Percentiles rank a stretch among this genome's conserved stretches.
These are phyloP conservation scores for Botryotinia convoluta DNA, from an alignment of 2,329 filamentous ascomycete species.

Conservation along the genomic window DNA sequence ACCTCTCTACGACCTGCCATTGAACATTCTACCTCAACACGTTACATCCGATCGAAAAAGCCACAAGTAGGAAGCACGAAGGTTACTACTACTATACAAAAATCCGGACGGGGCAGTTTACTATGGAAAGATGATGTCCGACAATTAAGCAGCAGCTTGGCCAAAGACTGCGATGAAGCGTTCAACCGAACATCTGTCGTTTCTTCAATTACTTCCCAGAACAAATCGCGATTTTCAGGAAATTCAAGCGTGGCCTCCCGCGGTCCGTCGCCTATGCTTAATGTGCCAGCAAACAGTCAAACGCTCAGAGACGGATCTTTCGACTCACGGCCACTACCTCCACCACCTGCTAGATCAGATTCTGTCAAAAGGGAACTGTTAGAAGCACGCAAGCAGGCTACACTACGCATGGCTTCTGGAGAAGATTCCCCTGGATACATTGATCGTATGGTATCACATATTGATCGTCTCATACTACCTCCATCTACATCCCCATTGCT, in stretches of 20 bases:
- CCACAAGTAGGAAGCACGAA: constrained; percentile 19
- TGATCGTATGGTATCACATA: constrained; percentile 57
- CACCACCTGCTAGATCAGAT: constrained; percentile 34
- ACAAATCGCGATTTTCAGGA: constrained; percentile 14
- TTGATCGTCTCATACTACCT: constrained; percentile 55
- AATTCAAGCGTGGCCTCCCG: constrained; percentile 14
- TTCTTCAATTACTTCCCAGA: constrained; percentile 2
- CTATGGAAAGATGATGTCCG: constrained; percentile 72
- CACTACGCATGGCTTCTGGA: constrained; percentile 32
- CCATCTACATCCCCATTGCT: constrained; percentile 23
- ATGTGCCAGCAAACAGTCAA: background rate
- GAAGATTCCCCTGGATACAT: constrained; percentile 46
- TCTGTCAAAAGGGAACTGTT: constrained; percentile 35
- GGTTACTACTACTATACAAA: constrained; percentile 22
- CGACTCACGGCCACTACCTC: constrained; percentile 36
- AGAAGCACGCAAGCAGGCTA: constrained; percentile 35
- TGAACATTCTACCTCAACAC: constrained; percentile 26
- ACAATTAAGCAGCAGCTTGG: constrained; percentile 79
- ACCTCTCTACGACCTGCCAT: constrained; percentile 23
- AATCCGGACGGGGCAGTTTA: constrained; percentile 25
- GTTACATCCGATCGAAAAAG: constrained; percentile 37
- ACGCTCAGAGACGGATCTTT: constrained; percentile 25
- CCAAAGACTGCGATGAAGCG: constrained; percentile 87
- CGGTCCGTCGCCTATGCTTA: constrained; percentile 5
- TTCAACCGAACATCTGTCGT: constrained; percentile 68